A percentile compares a stretch with the other conserved stretches of the same genome.
phyloP scores from a whole-genome alignment of 2,329 filamentous ascomycete species.

The Claviceps africana region DNA sequence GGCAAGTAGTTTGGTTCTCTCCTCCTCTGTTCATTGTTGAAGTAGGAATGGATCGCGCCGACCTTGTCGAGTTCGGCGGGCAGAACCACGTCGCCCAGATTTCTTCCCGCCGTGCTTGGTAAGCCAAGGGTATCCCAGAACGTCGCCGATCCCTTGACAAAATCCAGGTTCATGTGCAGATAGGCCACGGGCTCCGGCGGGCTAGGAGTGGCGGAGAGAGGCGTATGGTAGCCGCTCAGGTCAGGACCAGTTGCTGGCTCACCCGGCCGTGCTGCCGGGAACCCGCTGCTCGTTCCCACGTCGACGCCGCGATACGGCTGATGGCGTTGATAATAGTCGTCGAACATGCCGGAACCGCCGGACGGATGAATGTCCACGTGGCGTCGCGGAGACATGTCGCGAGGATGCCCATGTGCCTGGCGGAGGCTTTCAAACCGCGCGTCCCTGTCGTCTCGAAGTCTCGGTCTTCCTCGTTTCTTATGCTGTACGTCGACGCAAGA shows the following conservation, averaged over 20 bases:
- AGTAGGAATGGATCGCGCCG: conserved; percentile 31
- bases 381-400: conserved; percentile 33
- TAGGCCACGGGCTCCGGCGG: conserved; percentile 39
- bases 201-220: conserved; percentile 17
- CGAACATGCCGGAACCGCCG: conserved; percentile 29
- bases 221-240: not conserved
- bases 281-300: conserved; percentile 35
- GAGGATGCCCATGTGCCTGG: conserved; percentile 24
- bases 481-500: conserved; percentile 73
- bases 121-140: conserved; percentile 43
- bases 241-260: conserved; percentile 27
- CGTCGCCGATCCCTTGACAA: conserved; percentile 39
- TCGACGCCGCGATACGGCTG: conserved; percentile 41
- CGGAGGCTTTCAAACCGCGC: conserved; percentile 39
- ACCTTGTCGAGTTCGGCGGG: conserved; percentile 39
- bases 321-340: conserved; percentile 30
- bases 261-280: conserved; percentile 30
- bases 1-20: conserved; percentile 50
- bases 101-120: conserved; percentile 31
- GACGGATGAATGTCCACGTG: conserved; percentile 38
- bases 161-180: conserved; percentile 43
- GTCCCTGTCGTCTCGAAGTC: conserved; percentile 59
- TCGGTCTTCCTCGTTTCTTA: conserved; percentile 68
- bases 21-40: conserved; percentile 43
- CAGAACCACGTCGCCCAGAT: conserved; percentile 39